Evolutionary conservation across 2,329 filamentous ascomycete species (phyloP).

Genomic region (Colletotrichum sp.): DNA sequence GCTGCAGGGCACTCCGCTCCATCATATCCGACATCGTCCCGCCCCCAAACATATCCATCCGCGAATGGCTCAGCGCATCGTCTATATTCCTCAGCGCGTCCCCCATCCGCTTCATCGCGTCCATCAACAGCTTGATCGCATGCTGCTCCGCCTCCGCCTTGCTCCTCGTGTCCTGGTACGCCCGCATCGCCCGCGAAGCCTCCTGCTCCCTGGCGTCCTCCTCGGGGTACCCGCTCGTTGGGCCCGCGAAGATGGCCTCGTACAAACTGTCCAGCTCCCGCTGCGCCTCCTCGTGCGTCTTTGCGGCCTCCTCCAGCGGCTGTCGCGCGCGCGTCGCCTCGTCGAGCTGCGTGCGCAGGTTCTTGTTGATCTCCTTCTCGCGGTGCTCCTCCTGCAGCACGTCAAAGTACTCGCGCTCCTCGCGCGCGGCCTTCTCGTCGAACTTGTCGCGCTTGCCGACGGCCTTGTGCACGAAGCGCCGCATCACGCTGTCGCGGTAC

Average conservation of each 20-base stretch:
- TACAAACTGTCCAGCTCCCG: slow-evolving; percentile 56
- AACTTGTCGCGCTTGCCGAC: slow-evolving; percentile 55
- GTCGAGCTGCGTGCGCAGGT: slow-evolving; percentile 41
- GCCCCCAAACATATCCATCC: slow-evolving; percentile 55
- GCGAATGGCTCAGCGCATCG: slow-evolving; percentile 44
- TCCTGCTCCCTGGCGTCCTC: slow-evolving; percentile 53
- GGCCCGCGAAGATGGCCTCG: slow-evolving; percentile 56
- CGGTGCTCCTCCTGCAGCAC: slow-evolving; percentile 53
- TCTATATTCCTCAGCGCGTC: slow-evolving; percentile 42
- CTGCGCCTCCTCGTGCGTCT: slow-evolving; percentile 45
- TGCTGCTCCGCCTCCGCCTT: slow-evolving; percentile 44
- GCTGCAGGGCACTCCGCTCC: slow-evolving; percentile 56
- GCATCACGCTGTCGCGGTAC: slow-evolving; percentile 57
- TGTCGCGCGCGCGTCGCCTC: slow-evolving; percentile 41
- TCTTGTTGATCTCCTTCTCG: slow-evolving; percentile 45
- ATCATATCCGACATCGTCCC: slow-evolving; percentile 55
- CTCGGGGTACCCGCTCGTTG: slow-evolving; percentile 57
- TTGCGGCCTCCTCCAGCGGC: slow-evolving; percentile 39
- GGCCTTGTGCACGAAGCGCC: slow-evolving; percentile 56
- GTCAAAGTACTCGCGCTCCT: slow-evolving; percentile 61
- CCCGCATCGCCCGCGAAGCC: slow-evolving; percentile 35
- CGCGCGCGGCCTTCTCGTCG: slow-evolving; percentile 52
- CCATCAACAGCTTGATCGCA: slow-evolving; percentile 42
- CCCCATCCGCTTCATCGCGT: slow-evolving; percentile 41
- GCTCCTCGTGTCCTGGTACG: slow-evolving; percentile 41